Base-by-base conservation (phyloP, 106 monocot species). In the Gastrodia elata region DNA sequence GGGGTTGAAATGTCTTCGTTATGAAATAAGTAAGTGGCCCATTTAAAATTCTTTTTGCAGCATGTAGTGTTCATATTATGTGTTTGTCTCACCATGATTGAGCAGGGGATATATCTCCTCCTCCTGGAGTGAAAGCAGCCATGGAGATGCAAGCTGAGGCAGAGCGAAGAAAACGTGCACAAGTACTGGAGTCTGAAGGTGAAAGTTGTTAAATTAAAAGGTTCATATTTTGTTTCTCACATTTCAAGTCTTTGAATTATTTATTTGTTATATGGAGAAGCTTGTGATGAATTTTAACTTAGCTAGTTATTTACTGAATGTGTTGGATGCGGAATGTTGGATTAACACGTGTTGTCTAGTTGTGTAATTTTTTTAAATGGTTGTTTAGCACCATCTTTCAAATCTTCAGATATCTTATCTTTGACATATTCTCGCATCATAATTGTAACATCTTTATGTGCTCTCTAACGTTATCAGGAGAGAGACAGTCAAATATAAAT, bases 141-240 rank as follows among this genome's bases (percentile, higher is more conserved):
- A 98, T 98, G 97, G 93, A 98, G 78, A 98, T 98, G 97, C 97
- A 98, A 83, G 93, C 93, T 67, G 97, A 88, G 88, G 97, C 97
- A 52, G 97, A 98, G 79, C 86, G 97, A 73, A 90, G 78, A 83
- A 98, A 91, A 58, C 88, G 97, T 77, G 97, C 97, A 70, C 90
- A 93, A 77, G 80, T 98, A 82, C 97, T 98, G 40, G 97, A 93
- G 28, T 88, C 97, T 71, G 93, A 98, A 98, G 93, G 97, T 93
- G 37, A 68, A 65, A 71, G n/a, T 73, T 78, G 5, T 65, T 6
- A 24, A 70, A 33, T 5, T 57, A 41, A 26, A 69, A 39, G 24
- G 40, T 69, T 69, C 40, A 69, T 39, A 39, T 69, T 69, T 69
- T 15, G 9, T 16, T 52, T 48, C 65, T 24, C 40, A 11, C 8